Evolutionary conservation across 345 rosid genomes (phyloP), one percentile per base, ranked within the genome.

Genomic region (Salix arbutifolia): DNA sequence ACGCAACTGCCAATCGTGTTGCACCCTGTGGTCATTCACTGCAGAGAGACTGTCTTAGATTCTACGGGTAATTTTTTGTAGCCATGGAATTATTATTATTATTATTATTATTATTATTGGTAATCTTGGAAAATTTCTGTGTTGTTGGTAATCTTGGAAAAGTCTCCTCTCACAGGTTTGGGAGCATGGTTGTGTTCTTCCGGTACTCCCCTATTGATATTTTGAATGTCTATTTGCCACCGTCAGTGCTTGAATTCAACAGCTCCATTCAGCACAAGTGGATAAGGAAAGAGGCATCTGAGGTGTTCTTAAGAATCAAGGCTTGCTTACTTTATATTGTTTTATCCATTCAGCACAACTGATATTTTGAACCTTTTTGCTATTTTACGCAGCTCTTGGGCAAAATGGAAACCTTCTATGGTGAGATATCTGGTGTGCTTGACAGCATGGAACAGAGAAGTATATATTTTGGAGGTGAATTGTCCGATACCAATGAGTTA

Each of bases 11-110:
- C 7, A 94, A 94, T 81, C 98, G 99, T 56, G 90, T 96, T 82
- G 97, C 99, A 46, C 90, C 92, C 6, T 96, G 99, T 83, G 99
- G 99, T 70, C 99, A 96, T 84, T 96, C 98, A 7, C 87, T 96
- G 87, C 99, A 96, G 79, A 92, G 90, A 79, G 99, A 96, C 82
- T 96, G 99, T 81, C 93, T 96, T 58, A 91, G 99, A 28, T 96
- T 87, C 87, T 96, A 96, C 82, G 99, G 99, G 98, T 94, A 88
- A 82, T 76, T 70, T 14, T 60, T 46, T 13, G 64, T 33, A 35
- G 61, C 17, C 64, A 74, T 26, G 70, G 31, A 78, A 72, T 40
- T 6, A 13, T 48, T 53, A 18, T 50, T 9, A 6, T 13, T 50
- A 35, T 19, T 79, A 30, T 17, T 35, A 21, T 18, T 38, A 12